A percentile compares a stretch with the other conserved stretches of the same genome.
Evolutionary conservation across 495 filamentous ascomycete species (phyloP).

Genomic region (Lasiosphaeria miniovina): DNA sequence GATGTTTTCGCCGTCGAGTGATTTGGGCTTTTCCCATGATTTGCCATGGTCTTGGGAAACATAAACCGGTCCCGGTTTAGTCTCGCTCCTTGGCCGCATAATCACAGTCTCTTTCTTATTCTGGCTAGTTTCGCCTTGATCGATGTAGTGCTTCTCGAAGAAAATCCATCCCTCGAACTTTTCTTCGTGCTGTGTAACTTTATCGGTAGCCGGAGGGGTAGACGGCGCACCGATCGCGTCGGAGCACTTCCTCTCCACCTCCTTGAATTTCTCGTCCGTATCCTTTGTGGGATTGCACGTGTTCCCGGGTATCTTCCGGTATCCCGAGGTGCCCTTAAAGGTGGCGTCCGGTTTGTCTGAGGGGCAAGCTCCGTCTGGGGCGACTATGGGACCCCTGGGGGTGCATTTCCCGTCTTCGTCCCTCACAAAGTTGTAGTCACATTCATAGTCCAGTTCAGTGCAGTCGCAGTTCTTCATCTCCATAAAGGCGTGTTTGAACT

Average conservation of each 20-base stretch:
- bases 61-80: slow-evolving; percentile 50
- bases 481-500: slow-evolving; percentile 70
- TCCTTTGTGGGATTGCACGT: slow-evolving; percentile 60
- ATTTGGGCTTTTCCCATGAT: slow-evolving; percentile 59
- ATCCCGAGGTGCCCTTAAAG: slow-evolving; percentile 83
- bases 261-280: slow-evolving; percentile 56
- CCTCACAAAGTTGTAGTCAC: slow-evolving; percentile 81
- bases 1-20: slow-evolving; percentile 62
- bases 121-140: slow-evolving; percentile 63
- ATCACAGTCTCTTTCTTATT: slow-evolving; percentile 80
- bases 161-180: slow-evolving; percentile 55
- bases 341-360: slow-evolving; percentile 56
- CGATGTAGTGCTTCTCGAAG: slow-evolving; percentile 75
- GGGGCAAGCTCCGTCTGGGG: slow-evolving; percentile 65
- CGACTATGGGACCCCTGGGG: slow-evolving; percentile 44
- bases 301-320: slow-evolving; percentile 89
- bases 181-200: slow-evolving; percentile 55
- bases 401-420: slow-evolving; percentile 59
- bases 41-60: slow-evolving; percentile 83
- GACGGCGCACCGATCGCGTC: slow-evolving; percentile 42
- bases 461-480: slow-evolving; percentile 73
- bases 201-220: slow-evolving; percentile 46
- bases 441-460: slow-evolving; percentile 82
- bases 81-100: slow-evolving; percentile 52
- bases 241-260: slow-evolving; percentile 54